Percentiles rank a stretch among this genome's conserved stretches.
Conservation (phyloP, 2,329 filamentous ascomycete species). For the Xylariaceae sp. region DNA sequence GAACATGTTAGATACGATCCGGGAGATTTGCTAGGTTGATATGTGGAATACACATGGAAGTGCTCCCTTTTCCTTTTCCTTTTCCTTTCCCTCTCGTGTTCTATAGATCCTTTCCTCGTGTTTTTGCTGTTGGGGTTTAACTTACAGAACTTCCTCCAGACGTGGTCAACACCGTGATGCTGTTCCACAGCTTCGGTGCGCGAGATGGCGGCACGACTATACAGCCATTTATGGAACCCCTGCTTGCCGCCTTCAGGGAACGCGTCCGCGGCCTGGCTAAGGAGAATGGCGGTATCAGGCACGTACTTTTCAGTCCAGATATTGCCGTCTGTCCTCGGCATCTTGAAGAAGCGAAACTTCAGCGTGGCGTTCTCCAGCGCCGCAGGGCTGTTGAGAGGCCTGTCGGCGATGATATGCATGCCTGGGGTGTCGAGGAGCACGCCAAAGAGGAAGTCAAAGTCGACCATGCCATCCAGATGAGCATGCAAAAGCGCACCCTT, state of each 20-base stretch:
- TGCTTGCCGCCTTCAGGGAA: slow-evolving; percentile 69
- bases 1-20: slow-evolving; percentile 3
- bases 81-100: neutral
- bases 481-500: slow-evolving; percentile 85
- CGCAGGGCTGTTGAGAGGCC: slow-evolving; percentile 50
- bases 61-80: neutral
- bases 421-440: slow-evolving; percentile 67
- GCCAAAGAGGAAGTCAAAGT: slow-evolving; percentile 74
- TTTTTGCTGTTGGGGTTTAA: no score
- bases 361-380: slow-evolving; percentile 54
- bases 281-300: slow-evolving; percentile 53
- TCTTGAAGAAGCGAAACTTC: slow-evolving; percentile 57
- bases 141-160: slow-evolving; percentile 77
- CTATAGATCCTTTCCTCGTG: no score
- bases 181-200: slow-evolving; percentile 70
- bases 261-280: slow-evolving; percentile 60
- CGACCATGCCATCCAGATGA: slow-evolving; percentile 87
- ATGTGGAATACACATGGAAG: neutral
- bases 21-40: neutral
- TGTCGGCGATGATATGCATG: slow-evolving; percentile 64
- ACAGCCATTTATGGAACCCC: slow-evolving; percentile 76
- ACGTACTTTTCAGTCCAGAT: slow-evolving; percentile 67
- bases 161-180: slow-evolving; percentile 75
- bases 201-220: slow-evolving; percentile 66
- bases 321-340: slow-evolving; percentile 40